phyloP scores from a whole-genome alignment of 1,284 basidiomycete genomes.

The Pseudozyma sp. region DNA sequence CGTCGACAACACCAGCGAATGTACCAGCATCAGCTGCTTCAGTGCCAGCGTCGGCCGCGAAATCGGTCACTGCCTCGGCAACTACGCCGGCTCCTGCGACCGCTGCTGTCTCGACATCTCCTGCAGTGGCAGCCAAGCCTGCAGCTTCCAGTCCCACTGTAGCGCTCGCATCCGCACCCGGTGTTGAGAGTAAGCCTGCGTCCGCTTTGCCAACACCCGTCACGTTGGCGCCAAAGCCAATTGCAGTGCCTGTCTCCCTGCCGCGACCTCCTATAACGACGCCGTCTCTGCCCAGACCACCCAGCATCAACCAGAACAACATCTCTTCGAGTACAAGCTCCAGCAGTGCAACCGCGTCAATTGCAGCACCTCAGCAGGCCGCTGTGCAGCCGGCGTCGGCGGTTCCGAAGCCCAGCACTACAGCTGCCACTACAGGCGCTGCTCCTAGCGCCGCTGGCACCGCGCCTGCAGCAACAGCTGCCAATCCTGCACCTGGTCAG shows the following conservation, averaged over 20 bases:
- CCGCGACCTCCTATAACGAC: constrained; percentile 41
- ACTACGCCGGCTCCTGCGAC: constrained; percentile 1
- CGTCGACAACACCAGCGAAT: constrained; percentile 2
- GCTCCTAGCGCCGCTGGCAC: constrained; percentile 6
- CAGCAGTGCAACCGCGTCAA: background rate
- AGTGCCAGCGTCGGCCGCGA: background rate
- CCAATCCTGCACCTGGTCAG: constrained; percentile 6
- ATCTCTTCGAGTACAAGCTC: constrained; percentile 14
- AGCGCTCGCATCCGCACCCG: constrained; percentile 1
- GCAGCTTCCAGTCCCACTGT: constrained; percentile 5
- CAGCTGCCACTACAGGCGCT: constrained; percentile 1
- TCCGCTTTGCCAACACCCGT: constrained; percentile 9
- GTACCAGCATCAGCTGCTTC: constrained; percentile 4
- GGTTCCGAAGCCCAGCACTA: constrained; percentile 13
- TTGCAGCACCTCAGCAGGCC: constrained; percentile 1
- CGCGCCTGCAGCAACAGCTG: constrained; percentile 7
- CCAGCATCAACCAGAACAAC: constrained; percentile 44
- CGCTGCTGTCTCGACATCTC: background rate
- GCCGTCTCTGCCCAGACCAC: constrained; percentile 38
- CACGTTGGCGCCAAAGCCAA: constrained; percentile 23
- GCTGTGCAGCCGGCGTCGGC: background rate
- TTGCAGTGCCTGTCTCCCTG: constrained; percentile 29
- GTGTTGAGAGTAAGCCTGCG: constrained; percentile 15
- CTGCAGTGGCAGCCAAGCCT: constrained; percentile 8
- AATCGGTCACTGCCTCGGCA: constrained; percentile 1